Percentiles rank a stretch among this genome's conserved stretches.
Evolutionary conservation across 495 filamentous ascomycete species (phyloP).

Genomic region (Chlorociboria aeruginascens): DNA sequence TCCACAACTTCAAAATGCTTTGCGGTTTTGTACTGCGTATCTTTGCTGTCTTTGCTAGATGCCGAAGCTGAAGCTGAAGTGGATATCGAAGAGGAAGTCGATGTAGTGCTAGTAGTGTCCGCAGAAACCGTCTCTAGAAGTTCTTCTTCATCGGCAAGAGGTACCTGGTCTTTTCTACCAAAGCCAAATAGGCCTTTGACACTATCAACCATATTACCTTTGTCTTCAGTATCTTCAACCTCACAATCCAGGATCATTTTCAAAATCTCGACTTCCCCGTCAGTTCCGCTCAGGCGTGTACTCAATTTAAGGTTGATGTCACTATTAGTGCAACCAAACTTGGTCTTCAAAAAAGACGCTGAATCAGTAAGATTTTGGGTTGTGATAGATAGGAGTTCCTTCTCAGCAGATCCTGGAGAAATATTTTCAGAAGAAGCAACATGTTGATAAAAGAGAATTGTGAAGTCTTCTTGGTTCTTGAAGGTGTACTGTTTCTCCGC

Average conservation of each 20-base stretch:
- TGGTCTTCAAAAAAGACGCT: slow-evolving; percentile 59
- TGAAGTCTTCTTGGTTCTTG: slow-evolving; percentile 61
- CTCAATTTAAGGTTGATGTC: slow-evolving; percentile 73
- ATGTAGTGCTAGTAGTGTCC: slow-evolving; percentile 27
- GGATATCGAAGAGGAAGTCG: slow-evolving; percentile 18
- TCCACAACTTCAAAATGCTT: slow-evolving; percentile 62
- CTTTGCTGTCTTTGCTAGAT: slow-evolving; percentile 32
- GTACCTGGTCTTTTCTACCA: slow-evolving; percentile 63
- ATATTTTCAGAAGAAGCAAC: slow-evolving; percentile 25
- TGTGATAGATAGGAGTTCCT: slow-evolving; percentile 20
- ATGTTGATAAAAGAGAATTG: slow-evolving; percentile 69
- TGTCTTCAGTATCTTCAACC: slow-evolving; percentile 54
- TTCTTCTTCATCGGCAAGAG: slow-evolving; percentile 50
- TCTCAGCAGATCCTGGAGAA: slow-evolving; percentile 21
- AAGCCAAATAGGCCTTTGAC: slow-evolving; percentile 94
- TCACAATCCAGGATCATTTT: slow-evolving; percentile 76
- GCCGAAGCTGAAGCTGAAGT: slow-evolving; percentile 32
- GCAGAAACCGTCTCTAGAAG: slow-evolving; percentile 26
- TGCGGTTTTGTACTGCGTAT: slow-evolving; percentile 32
- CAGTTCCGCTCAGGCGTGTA: slow-evolving; percentile 54
- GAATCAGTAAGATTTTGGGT: slow-evolving; percentile 79
- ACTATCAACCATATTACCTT: slow-evolving; percentile 72
- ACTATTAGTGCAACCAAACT: slow-evolving; percentile 58
- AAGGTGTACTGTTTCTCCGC: slow-evolving; percentile 80
- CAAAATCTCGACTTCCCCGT: slow-evolving; percentile 75